Evolutionary conservation across 768 basidiomycete species (phyloP).

Genomic region (Boletus vinaceobasis): DNA sequence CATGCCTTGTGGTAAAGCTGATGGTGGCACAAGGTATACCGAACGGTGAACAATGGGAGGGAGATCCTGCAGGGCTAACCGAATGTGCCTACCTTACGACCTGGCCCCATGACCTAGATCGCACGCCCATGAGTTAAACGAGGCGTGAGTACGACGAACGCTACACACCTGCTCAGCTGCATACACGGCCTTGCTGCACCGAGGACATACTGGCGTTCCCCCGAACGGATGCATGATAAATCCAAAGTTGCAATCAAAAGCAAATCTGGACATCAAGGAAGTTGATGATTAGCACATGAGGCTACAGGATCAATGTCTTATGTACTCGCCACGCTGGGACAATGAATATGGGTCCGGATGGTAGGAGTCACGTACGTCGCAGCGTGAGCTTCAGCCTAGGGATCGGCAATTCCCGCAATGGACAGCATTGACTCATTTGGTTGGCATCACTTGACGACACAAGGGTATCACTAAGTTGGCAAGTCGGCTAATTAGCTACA

Average conservation of each 20-base stretch:
- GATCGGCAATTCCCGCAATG: conserved; percentile 16
- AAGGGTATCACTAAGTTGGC: too few species aligned
- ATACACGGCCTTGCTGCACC: conserved; percentile 76
- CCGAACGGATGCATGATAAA: conserved; percentile 66
- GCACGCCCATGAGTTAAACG: conserved; percentile 7
- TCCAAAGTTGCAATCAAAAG: not conserved
- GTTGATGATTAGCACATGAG: conserved; percentile 1
- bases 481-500: too few species aligned
- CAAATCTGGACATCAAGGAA: conserved; percentile 2
- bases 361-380: not conserved
- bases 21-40: not conserved
- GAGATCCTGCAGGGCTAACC: not conserved
- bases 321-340: conserved; percentile 13
- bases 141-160: not conserved
- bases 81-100: conserved; percentile 64
- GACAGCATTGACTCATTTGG: too few species aligned
- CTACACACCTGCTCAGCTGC: conserved; percentile 77
- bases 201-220: conserved; percentile 67
- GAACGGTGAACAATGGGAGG: not conserved
- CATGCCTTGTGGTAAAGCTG: conserved; percentile 79
- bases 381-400: not conserved
- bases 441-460: too few species aligned
- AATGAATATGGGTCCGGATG: not conserved
- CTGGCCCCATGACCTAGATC: conserved; percentile 76
- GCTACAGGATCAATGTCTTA: not conserved